These are phyloP conservation scores for Neurospora sp. DNA, from an alignment of 495 filamentous ascomycete species.

Conservation along the genomic window DNA sequence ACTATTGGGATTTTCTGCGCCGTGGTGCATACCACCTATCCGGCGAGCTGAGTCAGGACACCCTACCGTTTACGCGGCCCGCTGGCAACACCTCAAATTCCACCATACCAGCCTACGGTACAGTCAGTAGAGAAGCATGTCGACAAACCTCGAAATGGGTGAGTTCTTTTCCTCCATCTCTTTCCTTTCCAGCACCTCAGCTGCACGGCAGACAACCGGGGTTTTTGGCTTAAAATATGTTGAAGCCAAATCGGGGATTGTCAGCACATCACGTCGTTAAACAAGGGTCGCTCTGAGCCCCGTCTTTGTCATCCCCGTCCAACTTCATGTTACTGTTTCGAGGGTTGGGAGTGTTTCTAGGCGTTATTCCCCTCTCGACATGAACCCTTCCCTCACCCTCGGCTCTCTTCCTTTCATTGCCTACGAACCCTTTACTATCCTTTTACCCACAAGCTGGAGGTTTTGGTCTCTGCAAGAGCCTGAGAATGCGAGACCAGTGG, in stretches of 20 bases:
- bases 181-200: background rate
- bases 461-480: background rate
- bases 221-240: background rate
- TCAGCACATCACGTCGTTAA: background rate
- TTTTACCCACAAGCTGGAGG: background rate
- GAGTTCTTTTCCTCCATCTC: background rate
- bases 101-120: background rate
- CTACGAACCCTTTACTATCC: background rate
- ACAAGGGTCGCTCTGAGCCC: background rate
- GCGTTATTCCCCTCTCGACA: background rate
- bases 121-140: background rate
- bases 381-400: background rate
- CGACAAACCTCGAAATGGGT: background rate
- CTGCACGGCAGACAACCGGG: background rate
- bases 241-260: background rate
- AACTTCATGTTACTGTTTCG: background rate
- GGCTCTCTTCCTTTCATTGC: background rate
- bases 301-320: background rate
- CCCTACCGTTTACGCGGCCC: background rate
- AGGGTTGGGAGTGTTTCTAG: background rate
- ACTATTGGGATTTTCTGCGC: background rate
- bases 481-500: background rate
- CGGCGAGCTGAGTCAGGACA: background rate
- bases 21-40: background rate
- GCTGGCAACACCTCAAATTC: background rate